A percentile compares a stretch with the other conserved stretches of the same genome.
phyloP scores from a whole-genome alignment of 306 rosid genomes.

The Medicago truncatula region MtrunA17r5.0-ANR NC_053049.1:4297001-4297500 shows the following conservation, averaged over 20 bases:
- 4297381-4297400: too few relatives aligned
- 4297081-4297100: constrained; percentile 65
- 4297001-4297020: constrained; percentile 80
- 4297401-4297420: too few relatives aligned
- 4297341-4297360: too few relatives aligned
- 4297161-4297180: constrained; percentile 68
- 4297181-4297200: constrained; percentile 84
- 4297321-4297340: too few relatives aligned
- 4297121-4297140: constrained; percentile 97
- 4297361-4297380: too few relatives aligned
- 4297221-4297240: not conserved
- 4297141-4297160: constrained; percentile 73
- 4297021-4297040: constrained; percentile 88
- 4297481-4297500: too few relatives aligned
- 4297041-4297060: constrained; percentile 84
- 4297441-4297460: too few relatives aligned
- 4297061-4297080: constrained; percentile 89
- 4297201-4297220: not conserved
- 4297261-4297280: not conserved
- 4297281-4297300: not conserved
- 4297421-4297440: too few relatives aligned
- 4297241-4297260: not conserved
- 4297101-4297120: constrained; percentile 82
- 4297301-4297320: too few relatives aligned
- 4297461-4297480: too few relatives aligned